phyloP scores from a whole-genome alignment of 108 stramenopile species.

The Fistulifera solaris region DNA sequence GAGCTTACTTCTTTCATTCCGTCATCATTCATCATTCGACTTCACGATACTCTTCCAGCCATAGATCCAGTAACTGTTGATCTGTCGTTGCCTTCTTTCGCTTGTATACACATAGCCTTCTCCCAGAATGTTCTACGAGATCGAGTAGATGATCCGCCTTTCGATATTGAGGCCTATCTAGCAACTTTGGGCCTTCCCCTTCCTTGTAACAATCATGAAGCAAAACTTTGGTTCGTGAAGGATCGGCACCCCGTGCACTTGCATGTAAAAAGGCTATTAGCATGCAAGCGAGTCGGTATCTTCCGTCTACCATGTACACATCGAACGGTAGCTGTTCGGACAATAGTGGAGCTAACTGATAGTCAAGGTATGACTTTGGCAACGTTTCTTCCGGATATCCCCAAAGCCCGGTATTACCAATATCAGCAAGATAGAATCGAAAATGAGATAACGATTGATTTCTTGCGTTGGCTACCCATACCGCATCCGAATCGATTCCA shows the following conservation, averaged over 20 bases:
- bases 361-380: constrained; percentile 17
- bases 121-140: constrained; percentile 5
- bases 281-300: constrained; percentile 27
- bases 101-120: constrained; percentile 3
- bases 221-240: constrained; percentile 10
- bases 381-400: constrained; percentile 18
- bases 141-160: constrained; percentile 8
- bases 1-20: too few species aligned
- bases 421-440: constrained; percentile 36
- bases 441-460: constrained; percentile 14
- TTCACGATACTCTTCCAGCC: constrained; percentile 1
- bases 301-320: constrained; percentile 40
- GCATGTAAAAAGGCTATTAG: constrained; percentile 29
- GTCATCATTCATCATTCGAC: too few species aligned
- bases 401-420: constrained; percentile 18
- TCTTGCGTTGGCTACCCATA: constrained; percentile 24
- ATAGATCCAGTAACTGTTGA: not conserved
- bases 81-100: constrained; percentile 6
- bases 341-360: constrained; percentile 24
- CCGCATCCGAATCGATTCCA: constrained; percentile 36
- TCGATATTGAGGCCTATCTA: not conserved
- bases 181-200: not conserved
- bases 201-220: constrained; percentile 15
- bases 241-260: constrained; percentile 11
- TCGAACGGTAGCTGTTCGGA: constrained; percentile 30